phyloP scores from a whole-genome alignment of 345 rosid species.

The Balakata baccata region DNA sequence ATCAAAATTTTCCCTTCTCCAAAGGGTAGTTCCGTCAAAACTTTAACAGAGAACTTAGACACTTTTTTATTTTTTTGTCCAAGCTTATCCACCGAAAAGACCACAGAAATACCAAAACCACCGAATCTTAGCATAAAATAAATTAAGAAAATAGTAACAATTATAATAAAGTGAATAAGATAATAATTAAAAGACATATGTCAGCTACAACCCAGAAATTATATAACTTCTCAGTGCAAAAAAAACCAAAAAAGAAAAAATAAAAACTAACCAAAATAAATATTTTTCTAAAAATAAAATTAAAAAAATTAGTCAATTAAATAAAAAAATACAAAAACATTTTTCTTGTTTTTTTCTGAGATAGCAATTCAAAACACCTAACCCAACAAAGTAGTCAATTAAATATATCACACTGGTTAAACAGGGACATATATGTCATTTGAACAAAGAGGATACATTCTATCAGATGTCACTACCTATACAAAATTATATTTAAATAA shows the following conservation, averaged over 20 bases:
- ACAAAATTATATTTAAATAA: no score
- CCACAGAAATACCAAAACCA: slow-evolving; percentile 1
- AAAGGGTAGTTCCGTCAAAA: not conserved
- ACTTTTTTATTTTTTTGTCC: not conserved
- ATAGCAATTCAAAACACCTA: no score
- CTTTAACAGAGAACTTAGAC: not conserved
- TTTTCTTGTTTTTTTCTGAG: no score
- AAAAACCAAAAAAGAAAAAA: no score
- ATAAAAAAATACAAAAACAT: no score
- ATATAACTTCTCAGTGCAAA: no score
- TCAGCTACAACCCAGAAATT: no score
- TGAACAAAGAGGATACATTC: not conserved
- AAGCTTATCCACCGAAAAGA: not conserved
- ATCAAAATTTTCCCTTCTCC: not conserved
- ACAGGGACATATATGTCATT: not conserved
- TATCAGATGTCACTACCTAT: no score
- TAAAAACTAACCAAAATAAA: no score
- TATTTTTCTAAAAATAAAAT: no score
- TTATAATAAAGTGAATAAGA: not conserved
- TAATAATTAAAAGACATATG: not conserved
- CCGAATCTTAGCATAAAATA: not conserved
- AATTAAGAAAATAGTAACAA: not conserved
- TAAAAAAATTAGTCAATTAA: no score
- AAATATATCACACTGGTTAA: not conserved
- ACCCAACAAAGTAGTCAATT: no score